Percentiles rank a stretch among this genome's conserved stretches.
Evolutionary conservation across 805 yeast genomes (phyloP).

Genomic region (Blastobotrys terrestris): DNA sequence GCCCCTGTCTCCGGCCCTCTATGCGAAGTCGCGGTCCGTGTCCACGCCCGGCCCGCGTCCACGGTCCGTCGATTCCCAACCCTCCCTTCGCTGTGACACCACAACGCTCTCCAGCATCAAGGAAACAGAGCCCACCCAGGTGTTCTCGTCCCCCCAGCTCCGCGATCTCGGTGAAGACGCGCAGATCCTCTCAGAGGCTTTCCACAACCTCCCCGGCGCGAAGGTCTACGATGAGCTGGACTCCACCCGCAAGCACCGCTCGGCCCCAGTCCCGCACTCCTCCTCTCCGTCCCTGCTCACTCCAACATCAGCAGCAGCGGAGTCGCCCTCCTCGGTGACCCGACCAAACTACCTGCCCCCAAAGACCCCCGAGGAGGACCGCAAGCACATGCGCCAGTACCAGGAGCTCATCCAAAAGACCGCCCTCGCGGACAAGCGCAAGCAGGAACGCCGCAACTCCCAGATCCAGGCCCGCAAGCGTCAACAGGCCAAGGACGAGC

Average conservation of each 20-base stretch:
- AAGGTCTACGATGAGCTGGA: neutral
- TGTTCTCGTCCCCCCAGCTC: constrained; percentile 1
- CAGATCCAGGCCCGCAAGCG: constrained; percentile 21
- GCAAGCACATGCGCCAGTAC: constrained; percentile 49
- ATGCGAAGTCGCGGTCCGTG: constrained; percentile 25
- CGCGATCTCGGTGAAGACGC: constrained; percentile 31
- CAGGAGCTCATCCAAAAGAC: constrained; percentile 35
- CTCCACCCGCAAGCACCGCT: constrained; percentile 1
- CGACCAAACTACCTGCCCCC: constrained; percentile 66
- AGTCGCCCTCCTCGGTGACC: constrained; percentile 31
- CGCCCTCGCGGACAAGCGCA: constrained; percentile 35
- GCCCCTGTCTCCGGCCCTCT: constrained; percentile 54
- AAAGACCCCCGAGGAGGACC: constrained; percentile 46
- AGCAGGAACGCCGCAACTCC: constrained; percentile 6
- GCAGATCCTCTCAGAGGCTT: constrained; percentile 29
- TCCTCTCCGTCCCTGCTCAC: neutral
- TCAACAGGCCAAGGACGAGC: constrained; percentile 24
- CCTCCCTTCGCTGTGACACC: neutral
- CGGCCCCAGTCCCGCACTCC: neutral
- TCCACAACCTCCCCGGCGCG: constrained; percentile 21
- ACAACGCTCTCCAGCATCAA: constrained; percentile 11
- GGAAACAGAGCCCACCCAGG: constrained; percentile 19
- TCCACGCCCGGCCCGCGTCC: constrained; percentile 3
- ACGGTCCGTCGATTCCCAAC: neutral
- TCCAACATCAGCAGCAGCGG: constrained; percentile 3